Conservation (phyloP, 768 basidiomycete species). For the Phlebiopsis flavidoalba region DNA sequence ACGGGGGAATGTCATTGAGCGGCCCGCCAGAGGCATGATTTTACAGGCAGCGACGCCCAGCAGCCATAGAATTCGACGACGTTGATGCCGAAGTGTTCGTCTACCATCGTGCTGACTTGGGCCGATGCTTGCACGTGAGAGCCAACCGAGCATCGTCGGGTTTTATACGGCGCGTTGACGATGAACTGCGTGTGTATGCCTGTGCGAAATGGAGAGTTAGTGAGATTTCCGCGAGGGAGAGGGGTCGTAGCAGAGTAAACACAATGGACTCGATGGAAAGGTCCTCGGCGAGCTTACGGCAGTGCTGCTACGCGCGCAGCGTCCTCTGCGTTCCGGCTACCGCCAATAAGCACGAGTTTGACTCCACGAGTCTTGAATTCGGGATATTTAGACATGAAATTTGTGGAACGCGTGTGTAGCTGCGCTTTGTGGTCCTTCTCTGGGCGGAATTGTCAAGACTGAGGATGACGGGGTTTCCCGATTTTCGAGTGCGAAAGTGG, state of each 20-base stretch:
- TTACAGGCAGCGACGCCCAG: slow-evolving; percentile 83
- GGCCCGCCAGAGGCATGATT: slow-evolving; percentile 94
- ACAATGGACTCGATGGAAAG: slow-evolving; percentile 58
- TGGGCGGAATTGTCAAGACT: slow-evolving; percentile 91
- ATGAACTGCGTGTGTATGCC: slow-evolving; percentile 67
- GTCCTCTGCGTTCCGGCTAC: slow-evolving; percentile 77
- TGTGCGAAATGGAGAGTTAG: slow-evolving; percentile 22
- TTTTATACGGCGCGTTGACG: slow-evolving; percentile 76
- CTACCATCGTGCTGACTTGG: slow-evolving; percentile 94
- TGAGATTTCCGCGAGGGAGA: no score
- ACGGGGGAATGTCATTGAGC: slow-evolving; percentile 78
- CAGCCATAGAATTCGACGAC: slow-evolving; percentile 98
- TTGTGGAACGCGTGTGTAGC: slow-evolving; percentile 63
- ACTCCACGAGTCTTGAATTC: slow-evolving; percentile 42
- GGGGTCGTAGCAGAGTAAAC: no score
- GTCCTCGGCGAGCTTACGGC: slow-evolving; percentile 47
- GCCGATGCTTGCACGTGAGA: slow-evolving; percentile 56
- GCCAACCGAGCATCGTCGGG: slow-evolving; percentile 60
- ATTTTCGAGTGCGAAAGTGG: slow-evolving; percentile 43
- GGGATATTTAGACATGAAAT: slow-evolving; percentile 53
- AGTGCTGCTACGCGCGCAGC: slow-evolving; percentile 61
- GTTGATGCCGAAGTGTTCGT: slow-evolving; percentile 98
- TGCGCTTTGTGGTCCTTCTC: slow-evolving; percentile 93
- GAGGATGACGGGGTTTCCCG: slow-evolving; percentile 65
- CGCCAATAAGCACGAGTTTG: slow-evolving; percentile 76